These are phyloP conservation scores for Ormosia semicastrata DNA, from an alignment of 306 rosid genomes.

Conservation along the genomic window DNA sequence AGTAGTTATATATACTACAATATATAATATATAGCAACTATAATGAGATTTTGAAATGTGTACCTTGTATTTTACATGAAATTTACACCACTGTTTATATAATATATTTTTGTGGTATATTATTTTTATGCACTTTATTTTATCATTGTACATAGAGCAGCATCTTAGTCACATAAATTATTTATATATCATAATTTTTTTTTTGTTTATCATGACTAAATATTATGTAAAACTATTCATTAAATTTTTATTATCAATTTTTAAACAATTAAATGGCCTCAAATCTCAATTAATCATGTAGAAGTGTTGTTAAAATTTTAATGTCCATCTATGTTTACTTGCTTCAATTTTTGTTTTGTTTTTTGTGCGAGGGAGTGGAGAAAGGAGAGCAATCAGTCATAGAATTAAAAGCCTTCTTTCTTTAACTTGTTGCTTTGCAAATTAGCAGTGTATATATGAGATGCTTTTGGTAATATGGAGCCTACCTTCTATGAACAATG, in stretches of 20 bases:
- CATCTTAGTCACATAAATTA: background rate
- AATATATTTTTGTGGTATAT: background rate
- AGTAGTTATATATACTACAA: background rate
- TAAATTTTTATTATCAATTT: background rate
- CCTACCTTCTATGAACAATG: background rate
- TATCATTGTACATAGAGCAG: background rate
- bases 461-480: background rate
- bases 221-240: background rate
- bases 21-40: background rate
- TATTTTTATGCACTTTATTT: background rate
- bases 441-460: background rate
- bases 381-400: background rate
- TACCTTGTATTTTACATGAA: background rate
- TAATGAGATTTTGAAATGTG: background rate
- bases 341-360: background rate
- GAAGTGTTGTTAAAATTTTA: background rate
- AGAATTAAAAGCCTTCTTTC: background rate
- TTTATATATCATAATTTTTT: background rate
- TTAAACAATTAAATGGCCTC: background rate
- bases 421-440: background rate
- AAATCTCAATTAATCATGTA: background rate
- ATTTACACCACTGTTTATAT: background rate
- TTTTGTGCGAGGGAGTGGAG: background rate
- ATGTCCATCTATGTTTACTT: background rate
- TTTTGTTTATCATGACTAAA: background rate